Conservation (phyloP, 208 protist species). For the Leishmania aethiopica region DNA sequence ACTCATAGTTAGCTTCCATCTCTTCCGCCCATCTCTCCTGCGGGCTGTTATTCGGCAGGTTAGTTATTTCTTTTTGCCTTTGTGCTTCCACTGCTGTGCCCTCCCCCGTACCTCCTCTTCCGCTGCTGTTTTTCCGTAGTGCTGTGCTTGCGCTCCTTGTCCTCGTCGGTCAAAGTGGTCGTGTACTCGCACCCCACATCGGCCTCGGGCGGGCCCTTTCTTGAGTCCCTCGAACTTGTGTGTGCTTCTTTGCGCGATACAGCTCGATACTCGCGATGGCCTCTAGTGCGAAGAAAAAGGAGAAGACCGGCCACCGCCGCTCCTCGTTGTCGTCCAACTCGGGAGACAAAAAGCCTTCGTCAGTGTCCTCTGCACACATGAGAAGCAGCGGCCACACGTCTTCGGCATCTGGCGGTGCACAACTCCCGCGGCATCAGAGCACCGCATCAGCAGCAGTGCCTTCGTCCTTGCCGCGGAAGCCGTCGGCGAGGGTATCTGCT, state of each 20-base stretch:
- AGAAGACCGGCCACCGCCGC: constrained; percentile 24
- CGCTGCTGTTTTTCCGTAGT: not conserved
- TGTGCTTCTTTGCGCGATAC: not conserved
- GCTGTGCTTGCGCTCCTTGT: not conserved
- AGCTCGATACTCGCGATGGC: constrained; percentile 1
- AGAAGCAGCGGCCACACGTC: constrained; percentile 1
- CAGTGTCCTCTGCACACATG: not conserved
- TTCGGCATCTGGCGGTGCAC: not conserved
- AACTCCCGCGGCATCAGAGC: not conserved
- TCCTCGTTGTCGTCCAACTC: constrained; percentile 11
- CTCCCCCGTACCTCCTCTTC: not conserved
- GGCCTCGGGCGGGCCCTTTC: not conserved
- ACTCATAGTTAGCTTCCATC: not conserved
- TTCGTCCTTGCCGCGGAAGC: not conserved
- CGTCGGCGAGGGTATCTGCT: not conserved
- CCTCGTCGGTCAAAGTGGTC: not conserved
- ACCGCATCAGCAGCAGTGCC: not conserved
- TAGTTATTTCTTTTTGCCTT: not conserved
- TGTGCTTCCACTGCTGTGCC: not conserved
- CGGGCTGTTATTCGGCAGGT: not conserved
- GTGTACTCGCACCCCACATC: not conserved
- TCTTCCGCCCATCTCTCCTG: not conserved
- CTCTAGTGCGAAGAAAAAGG: constrained; percentile 15
- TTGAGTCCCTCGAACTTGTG: not conserved
- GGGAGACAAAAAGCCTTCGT: constrained; percentile 8